Base-by-base conservation (phyloP, 495 filamentous ascomycete genomes). In the Xylaria sp. region DNA sequence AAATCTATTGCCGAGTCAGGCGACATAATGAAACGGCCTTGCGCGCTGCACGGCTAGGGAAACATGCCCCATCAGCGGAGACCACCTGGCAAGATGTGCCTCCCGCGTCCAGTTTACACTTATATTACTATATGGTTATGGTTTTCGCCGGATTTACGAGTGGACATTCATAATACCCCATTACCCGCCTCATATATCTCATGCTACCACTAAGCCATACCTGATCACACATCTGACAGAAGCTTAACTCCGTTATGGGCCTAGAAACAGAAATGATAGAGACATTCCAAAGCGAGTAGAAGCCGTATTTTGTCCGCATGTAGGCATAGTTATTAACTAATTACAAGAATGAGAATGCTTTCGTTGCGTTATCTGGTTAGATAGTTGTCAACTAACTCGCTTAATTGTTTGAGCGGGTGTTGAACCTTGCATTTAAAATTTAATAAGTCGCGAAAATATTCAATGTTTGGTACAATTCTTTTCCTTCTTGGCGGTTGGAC, bases 111-210 rank as follows among this genome's bases (percentile, higher is more conserved):
- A 35, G 33, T 61, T 15, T 35, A 48, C 53, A 31, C 29, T 48
- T 21, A 61, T 31, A 69, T 37, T 58, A 69, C 21, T 50, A 61
- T 61, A 69, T 48, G 41, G 35, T 31, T 31, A 40, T 40, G 57
- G 57, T 43, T 48, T 41, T 9, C 31, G 41, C 40, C 57, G 41
- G 57, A 68, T 62, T 61, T 69, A 33, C n/a, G 40, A 40, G 14
- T 29, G 57, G 67, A 61, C 31, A 14, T 61, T 59, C 48, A 59
- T 61, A 69, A 61, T 69, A 50, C 67, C 67, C 43, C 35, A 40
- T 50, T 37, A 11, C 67, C 67, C 37, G 12, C 14, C 44, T 33
- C 44, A 68, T 46, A 50, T 68, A 48, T 35, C 61, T 61, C 43
- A 61, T 52, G 48, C 31, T 14, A 31, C n/a, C 29, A 41, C n/a